Base-by-base conservation (phyloP, 1,284 basidiomycete species). In the Malassezia restricta region DNA sequence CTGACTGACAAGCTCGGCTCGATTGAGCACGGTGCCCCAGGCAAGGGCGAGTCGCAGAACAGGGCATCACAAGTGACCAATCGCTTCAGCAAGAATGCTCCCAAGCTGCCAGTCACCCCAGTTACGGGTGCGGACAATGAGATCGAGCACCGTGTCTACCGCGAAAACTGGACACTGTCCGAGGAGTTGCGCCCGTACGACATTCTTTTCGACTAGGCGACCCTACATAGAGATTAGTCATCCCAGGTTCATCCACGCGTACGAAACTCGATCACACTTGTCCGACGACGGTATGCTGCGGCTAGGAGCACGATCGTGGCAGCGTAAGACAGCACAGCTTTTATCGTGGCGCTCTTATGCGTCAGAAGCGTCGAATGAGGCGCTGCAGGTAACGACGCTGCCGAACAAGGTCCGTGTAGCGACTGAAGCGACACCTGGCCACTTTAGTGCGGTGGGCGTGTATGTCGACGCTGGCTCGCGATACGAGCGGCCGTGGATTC, bases 381-480 rank as follows among this genome's bases (percentile, higher is more conserved):
- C 39, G n/a, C 20, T 43, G n/a, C 54, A 68, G 38, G 58, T 92
- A 40, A 91, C 91, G 0, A 91, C 87, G 0, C 79, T 98, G 1
- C 83, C 88, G 4, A 96, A 95, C 76, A 86, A 84, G 74, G 81
- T 96, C 47, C 80, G 89, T 57, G 88, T 98, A 43, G 89, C 87
- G 12, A 94, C 90, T 9, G 88, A 95, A 75, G 78, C 80, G 2
- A 85, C 85, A 1, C 90, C 90, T 0, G 88, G 90, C 8, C 90
- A 98, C 76, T 96, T 98, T 74, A 86, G 90, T 46, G 85, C 90
- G 1, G 80, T 94, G 1, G 92, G 91, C 14, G 80, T 98, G 32
- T 96, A 91, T 66, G 80, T 96, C 60, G 89, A 95, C 73, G 87
- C 88, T 5, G 92, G 94, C 20, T 84, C 87, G 33, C 80, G 92